Base-by-base conservation (phyloP, 768 basidiomycete species). In the Scleroderma bovista region DNA sequence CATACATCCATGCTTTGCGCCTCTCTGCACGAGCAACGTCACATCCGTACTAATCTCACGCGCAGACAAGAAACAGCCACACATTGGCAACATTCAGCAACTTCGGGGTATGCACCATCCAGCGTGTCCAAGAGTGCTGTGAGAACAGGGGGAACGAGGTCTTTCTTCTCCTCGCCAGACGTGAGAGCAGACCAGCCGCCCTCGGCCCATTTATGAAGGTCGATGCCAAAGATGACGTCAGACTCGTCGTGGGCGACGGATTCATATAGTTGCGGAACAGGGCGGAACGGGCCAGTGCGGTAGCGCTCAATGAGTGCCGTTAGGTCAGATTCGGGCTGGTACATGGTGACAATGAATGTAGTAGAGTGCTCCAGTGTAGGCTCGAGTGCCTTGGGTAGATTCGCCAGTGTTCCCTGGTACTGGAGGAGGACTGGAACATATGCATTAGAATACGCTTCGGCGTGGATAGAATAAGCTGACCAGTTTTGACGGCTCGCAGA, bases 1-100 rank as follows among this genome's bases (percentile, higher is more conserved):
- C 92, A 67, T 96, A 97, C 47, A 97, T 89, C 94, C 94, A 97
- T 3, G 85, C 72, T 70, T 86, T 92, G 51, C 94, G 83, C 62
- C 82, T 86, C 64, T 94, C 93, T 84, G 61, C 5, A 32, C 12
- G 31, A 8, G 3, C 16, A 47, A 19, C n/a, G 44, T 48, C 34
- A 16, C 12, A 36, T 59, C 55, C 42, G 43, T n/a, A n/a, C 7
- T 10, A 16, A 32, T 24, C 22, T 7, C 3, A 38, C 6, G n/a
- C 6, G 22, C 12, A 17, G 38, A 8, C 41, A 31, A 16, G 34
- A 29, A 20, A 23, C 36, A 24, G 44, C 11, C 17, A 67, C 80
- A 61, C 50, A 88, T 87, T 84, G 23, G 69, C 69, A 56, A 94
- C 87, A 46, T 71, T 73, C 0, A 81, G 70, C 0, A 88, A 69